These are phyloP conservation scores for Colletotrichum nymphaeae DNA, from an alignment of 2,329 filamentous ascomycete species.

Conservation along the genomic window DNA sequence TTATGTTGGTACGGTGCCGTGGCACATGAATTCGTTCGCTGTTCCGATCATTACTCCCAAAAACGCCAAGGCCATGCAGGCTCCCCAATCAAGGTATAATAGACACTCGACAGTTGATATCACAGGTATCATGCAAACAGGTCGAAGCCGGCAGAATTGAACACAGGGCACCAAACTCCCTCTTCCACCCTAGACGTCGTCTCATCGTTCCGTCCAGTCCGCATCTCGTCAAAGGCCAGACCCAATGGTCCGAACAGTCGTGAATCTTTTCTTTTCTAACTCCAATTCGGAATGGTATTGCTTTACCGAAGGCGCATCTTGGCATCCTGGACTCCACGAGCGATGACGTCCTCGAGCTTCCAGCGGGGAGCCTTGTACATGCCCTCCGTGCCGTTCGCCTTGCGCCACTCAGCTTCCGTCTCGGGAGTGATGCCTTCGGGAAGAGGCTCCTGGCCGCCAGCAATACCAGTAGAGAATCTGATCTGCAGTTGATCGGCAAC, in stretches of 20 bases:
- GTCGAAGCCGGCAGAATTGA: constrained; percentile 33
- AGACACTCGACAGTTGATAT: constrained; percentile 34
- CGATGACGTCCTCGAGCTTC: constrained; percentile 85
- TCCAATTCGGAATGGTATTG: neutral
- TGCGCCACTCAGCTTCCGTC: constrained; percentile 76
- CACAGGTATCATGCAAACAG: constrained; percentile 31
- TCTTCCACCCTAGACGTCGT: constrained; percentile 19
- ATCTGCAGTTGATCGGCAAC: constrained; percentile 92
- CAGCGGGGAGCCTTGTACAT: constrained; percentile 83
- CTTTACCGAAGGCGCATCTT: constrained; percentile 76
- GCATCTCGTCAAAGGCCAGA: constrained; percentile 21
- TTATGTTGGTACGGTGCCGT: constrained; percentile 32
- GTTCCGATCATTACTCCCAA: constrained; percentile 30
- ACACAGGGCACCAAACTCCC: constrained; percentile 15
- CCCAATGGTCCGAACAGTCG: constrained; percentile 1
- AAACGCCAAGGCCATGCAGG: constrained; percentile 35
- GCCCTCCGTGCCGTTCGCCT: constrained; percentile 73
- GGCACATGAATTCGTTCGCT: constrained; percentile 34
- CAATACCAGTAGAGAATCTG: constrained; percentile 96
- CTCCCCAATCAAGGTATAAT: constrained; percentile 21
- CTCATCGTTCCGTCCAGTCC: constrained; percentile 20
- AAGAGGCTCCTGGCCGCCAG: constrained; percentile 84
- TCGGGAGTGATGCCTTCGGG: constrained; percentile 78
- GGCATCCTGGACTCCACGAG: constrained; percentile 78
- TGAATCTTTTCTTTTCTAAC: constrained; percentile 1